A percentile compares a stretch with the other conserved stretches of the same genome.
phyloP scores from a whole-genome alignment of 106 monocot genomes.

The Dioscorea dumetorum region DNA sequence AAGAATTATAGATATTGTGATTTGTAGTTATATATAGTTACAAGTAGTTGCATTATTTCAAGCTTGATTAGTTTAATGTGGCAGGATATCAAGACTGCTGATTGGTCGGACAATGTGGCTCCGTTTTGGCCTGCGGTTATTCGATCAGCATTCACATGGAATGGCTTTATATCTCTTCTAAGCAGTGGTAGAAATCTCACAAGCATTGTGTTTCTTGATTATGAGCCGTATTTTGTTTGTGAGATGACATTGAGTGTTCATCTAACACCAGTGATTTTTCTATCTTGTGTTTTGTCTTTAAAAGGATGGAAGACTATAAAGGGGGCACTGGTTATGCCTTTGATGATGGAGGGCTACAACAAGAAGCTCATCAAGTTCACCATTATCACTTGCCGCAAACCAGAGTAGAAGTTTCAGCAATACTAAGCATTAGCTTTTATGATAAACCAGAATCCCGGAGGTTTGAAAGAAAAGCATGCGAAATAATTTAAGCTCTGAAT shows the following conservation, averaged over 20 bases:
- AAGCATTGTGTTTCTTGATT: too few species aligned
- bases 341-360: conserved; percentile 88
- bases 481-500: too few species aligned
- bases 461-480: too few species aligned
- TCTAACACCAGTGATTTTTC: background rate
- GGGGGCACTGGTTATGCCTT: conserved; percentile 83
- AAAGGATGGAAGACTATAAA: conserved; percentile 87
- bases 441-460: too few species aligned
- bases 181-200: conserved; percentile 30
- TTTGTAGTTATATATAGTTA: background rate
- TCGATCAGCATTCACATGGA: conserved; percentile 62
- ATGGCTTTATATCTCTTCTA: conserved; percentile 70
- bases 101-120: conserved; percentile 93
- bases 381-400: conserved; percentile 76
- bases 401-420: conserved; percentile 14
- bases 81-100: conserved; percentile 74
- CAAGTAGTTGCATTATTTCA: too few species aligned
- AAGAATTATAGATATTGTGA: background rate
- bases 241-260: background rate
- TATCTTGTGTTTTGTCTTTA: background rate
- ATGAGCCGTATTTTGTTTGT: background rate
- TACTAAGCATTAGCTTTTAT: too few species aligned
- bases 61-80: background rate
- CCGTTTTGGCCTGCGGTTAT: conserved; percentile 96
- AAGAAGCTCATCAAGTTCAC: conserved; percentile 76